Evolutionary conservation across 2,329 filamentous ascomycete genomes (phyloP).

Genomic region (Knoxdaviesia proteae): DNA sequence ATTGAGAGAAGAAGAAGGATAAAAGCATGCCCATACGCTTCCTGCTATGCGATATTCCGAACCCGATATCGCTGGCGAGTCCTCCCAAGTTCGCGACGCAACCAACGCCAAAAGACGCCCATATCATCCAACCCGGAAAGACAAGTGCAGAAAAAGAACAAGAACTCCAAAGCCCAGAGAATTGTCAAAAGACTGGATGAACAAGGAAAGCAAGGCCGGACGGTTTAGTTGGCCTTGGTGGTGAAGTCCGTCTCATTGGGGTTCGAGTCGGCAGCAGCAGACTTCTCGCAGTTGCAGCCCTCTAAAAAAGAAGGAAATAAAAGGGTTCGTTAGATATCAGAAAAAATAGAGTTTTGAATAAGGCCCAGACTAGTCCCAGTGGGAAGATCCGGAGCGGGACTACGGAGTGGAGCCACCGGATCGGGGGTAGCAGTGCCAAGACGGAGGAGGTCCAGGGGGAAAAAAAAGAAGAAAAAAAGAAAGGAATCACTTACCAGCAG

Average conservation of each 20-base stretch:
- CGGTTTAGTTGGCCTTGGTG: conserved; percentile 28
- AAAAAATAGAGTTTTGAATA: no score
- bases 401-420: not conserved
- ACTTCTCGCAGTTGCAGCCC: conserved; percentile 70
- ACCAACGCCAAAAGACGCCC: conserved; percentile 16
- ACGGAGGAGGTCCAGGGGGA: no score
- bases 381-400: no score
- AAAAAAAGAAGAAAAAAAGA: not conserved
- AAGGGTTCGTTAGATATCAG: not conserved
- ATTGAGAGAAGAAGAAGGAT: no score
- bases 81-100: no score
- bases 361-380: no score
- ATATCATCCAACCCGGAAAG: not conserved
- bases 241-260: conserved; percentile 77
- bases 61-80: no score
- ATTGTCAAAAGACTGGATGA: not conserved
- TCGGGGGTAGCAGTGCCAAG: not conserved
- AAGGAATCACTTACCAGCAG: conserved; percentile 33
- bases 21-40: no score
- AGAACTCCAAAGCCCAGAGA: not conserved
- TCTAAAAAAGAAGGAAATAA: conserved; percentile 15
- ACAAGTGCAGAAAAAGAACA: not conserved
- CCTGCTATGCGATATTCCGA: no score
- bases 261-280: conserved; percentile 37
- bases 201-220: not conserved